Conservation (phyloP, 148 eudicot genomes). For the Gaultheria prostrata region DNA sequence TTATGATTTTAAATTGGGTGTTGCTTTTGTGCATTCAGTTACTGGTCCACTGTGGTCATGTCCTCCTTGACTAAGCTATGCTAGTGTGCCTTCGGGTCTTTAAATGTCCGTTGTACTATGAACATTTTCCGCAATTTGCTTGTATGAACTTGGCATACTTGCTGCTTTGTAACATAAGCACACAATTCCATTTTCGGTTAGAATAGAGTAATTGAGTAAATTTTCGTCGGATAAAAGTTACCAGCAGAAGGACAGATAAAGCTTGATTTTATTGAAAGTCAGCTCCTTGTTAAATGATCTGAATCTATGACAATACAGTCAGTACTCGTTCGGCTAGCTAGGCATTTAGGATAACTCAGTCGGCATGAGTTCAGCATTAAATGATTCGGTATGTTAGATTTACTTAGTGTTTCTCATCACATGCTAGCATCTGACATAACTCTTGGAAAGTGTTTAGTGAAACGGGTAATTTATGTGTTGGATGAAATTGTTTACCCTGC, state of each 20-base stretch:
- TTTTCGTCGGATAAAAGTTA: neutral
- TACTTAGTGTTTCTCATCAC: neutral
- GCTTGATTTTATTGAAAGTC: neutral
- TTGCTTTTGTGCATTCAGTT: neutral
- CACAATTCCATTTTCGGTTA: neutral
- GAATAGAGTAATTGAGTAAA: neutral
- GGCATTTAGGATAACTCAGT: neutral
- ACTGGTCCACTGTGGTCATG: neutral
- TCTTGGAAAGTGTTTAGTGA: neutral
- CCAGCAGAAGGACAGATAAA: neutral
- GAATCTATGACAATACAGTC: neutral
- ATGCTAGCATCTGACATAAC: neutral
- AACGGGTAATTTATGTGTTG: neutral
- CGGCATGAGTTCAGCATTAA: slow-evolving; percentile 3
- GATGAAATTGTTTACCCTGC: neutral
- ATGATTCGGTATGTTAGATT: neutral
- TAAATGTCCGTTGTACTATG: neutral
- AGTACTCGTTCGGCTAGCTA: neutral
- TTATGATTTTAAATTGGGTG: neutral
- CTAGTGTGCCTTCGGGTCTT: neutral
- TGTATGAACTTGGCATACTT: neutral
- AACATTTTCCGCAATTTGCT: neutral
- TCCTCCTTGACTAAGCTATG: neutral
- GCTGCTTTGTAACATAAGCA: neutral
- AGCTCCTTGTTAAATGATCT: neutral